Evolutionary conservation across 805 yeast genomes (phyloP).

Genomic region (Yueomyces sinensis): DNA sequence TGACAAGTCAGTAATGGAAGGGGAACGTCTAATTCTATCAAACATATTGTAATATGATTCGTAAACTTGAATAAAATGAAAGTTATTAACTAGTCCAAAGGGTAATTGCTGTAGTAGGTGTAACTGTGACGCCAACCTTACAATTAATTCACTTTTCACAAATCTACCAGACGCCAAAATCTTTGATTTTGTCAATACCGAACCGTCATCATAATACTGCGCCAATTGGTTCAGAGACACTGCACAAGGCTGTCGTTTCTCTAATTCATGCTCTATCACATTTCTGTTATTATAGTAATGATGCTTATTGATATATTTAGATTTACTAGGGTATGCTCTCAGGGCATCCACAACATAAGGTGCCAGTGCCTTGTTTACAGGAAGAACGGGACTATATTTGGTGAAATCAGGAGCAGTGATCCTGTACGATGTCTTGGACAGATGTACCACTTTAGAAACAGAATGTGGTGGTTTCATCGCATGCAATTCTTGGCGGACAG

Average conservation of each 20-base stretch:
- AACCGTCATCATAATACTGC: constrained; percentile 56
- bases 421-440: not conserved
- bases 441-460: too few species aligned
- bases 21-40: constrained; percentile 67
- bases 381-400: constrained; percentile 22
- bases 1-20: constrained; percentile 50
- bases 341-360: constrained; percentile 24
- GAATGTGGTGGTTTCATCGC: too few species aligned
- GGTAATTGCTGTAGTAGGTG: constrained; percentile 73
- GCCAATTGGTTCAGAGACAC: constrained; percentile 85
- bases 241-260: constrained; percentile 62
- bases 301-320: constrained; percentile 42
- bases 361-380: constrained; percentile 23
- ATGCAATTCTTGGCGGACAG: too few species aligned
- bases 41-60: constrained; percentile 82
- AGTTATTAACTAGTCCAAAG: constrained; percentile 71
- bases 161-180: constrained; percentile 76
- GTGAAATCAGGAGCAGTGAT: constrained; percentile 21
- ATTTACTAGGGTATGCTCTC: constrained; percentile 29
- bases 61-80: constrained; percentile 76
- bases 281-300: constrained; percentile 61
- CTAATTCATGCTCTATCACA: constrained; percentile 16
- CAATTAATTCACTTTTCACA: constrained; percentile 74
- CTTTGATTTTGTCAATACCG: constrained; percentile 59
- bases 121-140: constrained; percentile 69